These are phyloP conservation scores for Erigeron philadelphicus DNA, from an alignment of 140 eudicot genomes.

Conservation along the genomic window DNA sequence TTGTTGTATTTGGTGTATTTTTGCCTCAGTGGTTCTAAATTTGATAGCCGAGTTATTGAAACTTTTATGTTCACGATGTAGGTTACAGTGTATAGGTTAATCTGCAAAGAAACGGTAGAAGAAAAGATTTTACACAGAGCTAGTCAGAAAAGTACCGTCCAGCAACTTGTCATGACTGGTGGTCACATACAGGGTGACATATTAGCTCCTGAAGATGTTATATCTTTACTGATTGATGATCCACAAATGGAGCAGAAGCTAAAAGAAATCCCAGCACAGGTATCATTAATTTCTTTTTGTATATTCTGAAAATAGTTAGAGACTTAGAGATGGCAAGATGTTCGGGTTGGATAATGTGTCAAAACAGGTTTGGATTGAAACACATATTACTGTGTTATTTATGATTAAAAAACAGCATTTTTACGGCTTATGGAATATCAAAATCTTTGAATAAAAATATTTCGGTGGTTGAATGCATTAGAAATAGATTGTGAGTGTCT, in stretches of 20 bases:
- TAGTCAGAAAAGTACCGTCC: constrained; percentile 91
- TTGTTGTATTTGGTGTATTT: neutral
- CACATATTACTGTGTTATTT: neutral
- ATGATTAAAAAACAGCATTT: too few species aligned
- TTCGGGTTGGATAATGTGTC: neutral
- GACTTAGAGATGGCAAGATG: neutral
- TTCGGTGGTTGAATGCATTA: neutral
- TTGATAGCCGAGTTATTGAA: constrained; percentile 7
- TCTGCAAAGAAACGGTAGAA: constrained; percentile 95
- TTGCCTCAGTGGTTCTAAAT: neutral
- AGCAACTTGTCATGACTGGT: constrained; percentile 98
- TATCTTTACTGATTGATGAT: constrained; percentile 88
- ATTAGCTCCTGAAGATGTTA: constrained; percentile 93
- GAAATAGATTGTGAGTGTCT: neutral
- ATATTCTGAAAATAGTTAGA: neutral
- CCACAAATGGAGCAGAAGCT: constrained; percentile 88
- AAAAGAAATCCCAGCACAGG: constrained; percentile 81
- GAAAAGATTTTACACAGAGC: constrained; percentile 96
- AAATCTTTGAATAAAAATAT: neutral
- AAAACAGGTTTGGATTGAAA: neutral
- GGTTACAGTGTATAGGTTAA: constrained; percentile 93
- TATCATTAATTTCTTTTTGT: constrained; percentile 4
- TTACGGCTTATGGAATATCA: too few species aligned
- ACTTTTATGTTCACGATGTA: constrained; percentile 25
- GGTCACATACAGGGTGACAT: constrained; percentile 98